These are phyloP conservation scores for Helminthosporium solani DNA, from an alignment of 2,329 filamentous ascomycete genomes.

Conservation along the genomic window DNA sequence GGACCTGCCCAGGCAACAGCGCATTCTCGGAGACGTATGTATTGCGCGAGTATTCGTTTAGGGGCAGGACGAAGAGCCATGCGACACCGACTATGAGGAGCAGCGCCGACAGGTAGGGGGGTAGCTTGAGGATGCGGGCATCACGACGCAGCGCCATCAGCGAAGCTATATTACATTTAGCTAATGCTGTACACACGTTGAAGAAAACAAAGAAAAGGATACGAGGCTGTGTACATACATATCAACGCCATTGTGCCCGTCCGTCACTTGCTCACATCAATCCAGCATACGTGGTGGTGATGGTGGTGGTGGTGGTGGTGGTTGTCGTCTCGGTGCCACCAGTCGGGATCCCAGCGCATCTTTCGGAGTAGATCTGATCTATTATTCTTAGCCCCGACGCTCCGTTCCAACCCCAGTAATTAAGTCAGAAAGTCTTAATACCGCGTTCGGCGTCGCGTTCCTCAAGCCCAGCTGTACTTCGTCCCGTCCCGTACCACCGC, in stretches of 20 bases:
- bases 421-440: background rate
- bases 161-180: constrained; percentile 46
- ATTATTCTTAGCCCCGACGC: constrained; percentile 7
- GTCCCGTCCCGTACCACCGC: constrained; percentile 4
- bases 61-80: constrained; percentile 86
- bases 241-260: constrained; percentile 37
- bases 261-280: constrained; percentile 1
- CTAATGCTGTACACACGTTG: background rate
- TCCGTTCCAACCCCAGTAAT: constrained; percentile 7
- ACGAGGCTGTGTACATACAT: constrained; percentile 35
- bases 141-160: constrained; percentile 73
- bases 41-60: constrained; percentile 84
- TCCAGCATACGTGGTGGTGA: constrained; percentile 1
- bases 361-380: no score
- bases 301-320: constrained; percentile 3
- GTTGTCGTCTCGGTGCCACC: background rate
- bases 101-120: constrained; percentile 82
- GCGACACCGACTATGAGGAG: constrained; percentile 81
- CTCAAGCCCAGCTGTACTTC: background rate
- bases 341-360: background rate
- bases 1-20: constrained; percentile 89
- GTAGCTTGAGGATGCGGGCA: constrained; percentile 76
- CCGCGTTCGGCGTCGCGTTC: constrained; percentile 12
- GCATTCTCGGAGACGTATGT: constrained; percentile 99
- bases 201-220: background rate